Conservation (phyloP, 257 asterid genomes). For the Solanum corneliomulleri region DNA sequence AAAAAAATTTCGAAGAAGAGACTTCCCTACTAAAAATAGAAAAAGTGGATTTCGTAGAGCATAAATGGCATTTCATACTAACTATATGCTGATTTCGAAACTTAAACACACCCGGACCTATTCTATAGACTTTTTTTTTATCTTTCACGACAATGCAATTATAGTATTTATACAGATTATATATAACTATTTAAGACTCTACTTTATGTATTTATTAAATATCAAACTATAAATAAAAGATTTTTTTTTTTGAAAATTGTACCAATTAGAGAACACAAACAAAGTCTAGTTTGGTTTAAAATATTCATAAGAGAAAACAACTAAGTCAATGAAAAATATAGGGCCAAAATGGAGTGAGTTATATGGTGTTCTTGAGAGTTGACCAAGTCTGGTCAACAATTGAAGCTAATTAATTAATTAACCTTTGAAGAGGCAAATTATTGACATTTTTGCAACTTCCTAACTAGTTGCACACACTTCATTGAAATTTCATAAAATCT, state of each 20-base stretch:
- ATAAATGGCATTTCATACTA: not conserved
- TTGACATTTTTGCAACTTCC: not conserved
- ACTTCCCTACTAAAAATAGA: not conserved
- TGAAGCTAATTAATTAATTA: not conserved
- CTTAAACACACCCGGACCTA: not conserved
- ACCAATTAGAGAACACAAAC: too few species aligned
- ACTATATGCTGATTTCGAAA: not conserved
- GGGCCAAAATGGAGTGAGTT: not conserved
- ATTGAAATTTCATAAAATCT: not conserved
- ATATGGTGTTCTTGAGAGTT: not conserved
- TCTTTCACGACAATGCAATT: not conserved
- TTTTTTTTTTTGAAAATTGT: too few species aligned
- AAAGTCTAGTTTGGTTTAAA: too few species aligned
- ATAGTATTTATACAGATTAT: too few species aligned
- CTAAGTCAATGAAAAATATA: not conserved
- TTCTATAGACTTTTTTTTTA: not conserved
- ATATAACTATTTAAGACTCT: not conserved
- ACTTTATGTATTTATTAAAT: too few species aligned
- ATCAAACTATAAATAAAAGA: too few species aligned
- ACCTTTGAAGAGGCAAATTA: not conserved
- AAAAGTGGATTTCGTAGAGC: not conserved
- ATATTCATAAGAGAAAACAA: not conserved
- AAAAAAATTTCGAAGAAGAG: too few species aligned
- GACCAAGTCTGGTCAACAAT: not conserved
- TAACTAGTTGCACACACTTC: not conserved